Percentiles rank a stretch among this genome's conserved stretches.
phyloP scores from a whole-genome alignment of 2,329 filamentous ascomycete genomes.

The Gliomastix tumulicola region DNA sequence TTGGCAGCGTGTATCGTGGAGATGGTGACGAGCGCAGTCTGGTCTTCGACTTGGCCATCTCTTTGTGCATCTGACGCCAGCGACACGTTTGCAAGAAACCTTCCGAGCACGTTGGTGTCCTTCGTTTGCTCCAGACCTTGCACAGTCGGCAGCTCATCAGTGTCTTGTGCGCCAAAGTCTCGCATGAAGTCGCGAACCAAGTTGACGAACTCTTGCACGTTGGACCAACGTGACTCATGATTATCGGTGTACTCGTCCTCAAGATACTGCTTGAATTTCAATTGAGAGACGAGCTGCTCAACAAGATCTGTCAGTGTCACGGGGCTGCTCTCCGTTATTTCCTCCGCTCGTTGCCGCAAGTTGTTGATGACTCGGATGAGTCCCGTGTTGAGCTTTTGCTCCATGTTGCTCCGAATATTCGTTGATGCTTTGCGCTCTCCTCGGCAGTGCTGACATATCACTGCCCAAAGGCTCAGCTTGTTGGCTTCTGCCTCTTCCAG shows the following conservation, averaged over 20 bases:
- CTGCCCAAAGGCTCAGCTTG: conserved; percentile 65
- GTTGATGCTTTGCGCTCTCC: conserved; percentile 39
- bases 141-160: conserved; percentile 57
- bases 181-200: conserved; percentile 67
- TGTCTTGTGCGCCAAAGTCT: conserved; percentile 32
- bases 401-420: conserved; percentile 40
- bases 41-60: conserved; percentile 48
- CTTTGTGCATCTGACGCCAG: conserved; percentile 74
- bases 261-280: conserved; percentile 69
- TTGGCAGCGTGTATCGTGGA: conserved; percentile 97
- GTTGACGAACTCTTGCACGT: conserved; percentile 79
- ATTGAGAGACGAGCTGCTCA: conserved; percentile 50
- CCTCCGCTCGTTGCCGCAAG: conserved; percentile 19
- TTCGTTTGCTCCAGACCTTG: conserved; percentile 64
- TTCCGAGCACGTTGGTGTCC: conserved; percentile 58
- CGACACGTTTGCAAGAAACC: conserved; percentile 84
- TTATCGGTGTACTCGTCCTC: conserved; percentile 65
- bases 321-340: conserved; percentile 16
- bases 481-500: conserved; percentile 68
- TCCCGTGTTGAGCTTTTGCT: conserved; percentile 44
- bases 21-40: conserved; percentile 67
- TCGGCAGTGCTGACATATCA: conserved; percentile 53
- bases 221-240: conserved; percentile 74
- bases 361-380: conserved; percentile 35
- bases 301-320: conserved; percentile 39